A percentile compares a stretch with the other conserved stretches of the same genome.
phyloP scores from a whole-genome alignment of 306 rosid species.

The Abrus precatorius region DNA sequence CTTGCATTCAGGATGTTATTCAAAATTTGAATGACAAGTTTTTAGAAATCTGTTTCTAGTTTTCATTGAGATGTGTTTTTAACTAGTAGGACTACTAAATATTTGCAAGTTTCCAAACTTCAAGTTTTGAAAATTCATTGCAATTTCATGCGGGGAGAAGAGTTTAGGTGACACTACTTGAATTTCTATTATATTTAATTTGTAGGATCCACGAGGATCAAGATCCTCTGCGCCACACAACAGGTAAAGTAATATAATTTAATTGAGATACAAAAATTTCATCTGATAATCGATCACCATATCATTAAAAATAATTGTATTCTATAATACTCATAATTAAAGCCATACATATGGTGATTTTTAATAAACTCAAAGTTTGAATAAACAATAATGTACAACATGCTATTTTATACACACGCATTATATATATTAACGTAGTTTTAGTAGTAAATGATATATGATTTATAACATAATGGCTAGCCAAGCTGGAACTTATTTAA shows the following conservation, averaged over 20 bases:
- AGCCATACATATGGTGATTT: no score
- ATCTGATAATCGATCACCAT: no score
- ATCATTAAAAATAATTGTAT: no score
- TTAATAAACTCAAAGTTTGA: neutral
- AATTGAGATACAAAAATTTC: no score
- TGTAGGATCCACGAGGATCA: neutral
- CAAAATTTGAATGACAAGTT: neutral
- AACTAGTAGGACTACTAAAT: no score
- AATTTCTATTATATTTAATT: neutral
- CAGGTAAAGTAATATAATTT: no score
- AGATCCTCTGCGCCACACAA: neutral
- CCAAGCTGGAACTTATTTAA: slow-evolving; percentile 47
- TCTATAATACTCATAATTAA: no score
- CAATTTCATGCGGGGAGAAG: neutral
- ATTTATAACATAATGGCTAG: neutral
- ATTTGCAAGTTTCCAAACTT: no score
- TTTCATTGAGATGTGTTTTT: neutral
- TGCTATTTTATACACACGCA: neutral
- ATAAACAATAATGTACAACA: neutral
- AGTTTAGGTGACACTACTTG: neutral
- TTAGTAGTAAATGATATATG: neutral
- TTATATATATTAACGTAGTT: neutral
- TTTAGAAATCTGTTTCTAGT: neutral
- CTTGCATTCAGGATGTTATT: neutral
- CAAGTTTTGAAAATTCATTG: no score